phyloP scores from a whole-genome alignment of 2,329 filamentous ascomycete genomes.

The Ophioceras dolichostomum region DNA sequence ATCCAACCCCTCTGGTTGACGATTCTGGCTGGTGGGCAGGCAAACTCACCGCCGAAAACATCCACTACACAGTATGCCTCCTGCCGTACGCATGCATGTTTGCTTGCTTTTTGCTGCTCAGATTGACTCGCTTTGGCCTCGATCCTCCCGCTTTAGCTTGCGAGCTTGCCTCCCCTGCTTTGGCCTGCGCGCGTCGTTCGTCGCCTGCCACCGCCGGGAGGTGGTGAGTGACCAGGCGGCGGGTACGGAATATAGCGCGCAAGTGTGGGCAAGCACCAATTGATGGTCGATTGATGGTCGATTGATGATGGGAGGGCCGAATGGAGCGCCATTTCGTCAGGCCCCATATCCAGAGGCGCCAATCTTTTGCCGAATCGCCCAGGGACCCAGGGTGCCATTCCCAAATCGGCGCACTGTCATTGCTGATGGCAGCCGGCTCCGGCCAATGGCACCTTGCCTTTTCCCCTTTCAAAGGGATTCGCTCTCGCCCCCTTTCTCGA shows the following conservation, averaged over 20 bases:
- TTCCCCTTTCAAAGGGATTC: conserved; percentile 1
- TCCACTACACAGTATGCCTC: not conserved
- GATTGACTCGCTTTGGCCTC: not conserved
- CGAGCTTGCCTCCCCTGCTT: too few relatives aligned
- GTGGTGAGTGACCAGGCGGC: too few relatives aligned
- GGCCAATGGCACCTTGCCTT: conserved; percentile 2
- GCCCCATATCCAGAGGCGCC: too few relatives aligned
- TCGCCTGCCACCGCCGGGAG: too few relatives aligned
- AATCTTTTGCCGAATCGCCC: too few relatives aligned
- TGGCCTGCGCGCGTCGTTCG: too few relatives aligned
- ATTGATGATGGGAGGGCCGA: too few relatives aligned
- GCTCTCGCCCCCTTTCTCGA: not conserved
- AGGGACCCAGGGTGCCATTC: too few relatives aligned
- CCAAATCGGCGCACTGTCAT: not conserved
- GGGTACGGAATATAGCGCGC: too few relatives aligned
- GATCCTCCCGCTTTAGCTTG: not conserved
- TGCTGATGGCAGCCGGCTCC: not conserved
- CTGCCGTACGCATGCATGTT: not conserved
- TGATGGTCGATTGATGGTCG: not conserved
- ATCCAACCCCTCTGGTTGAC: not conserved
- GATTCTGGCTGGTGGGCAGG: too few relatives aligned
- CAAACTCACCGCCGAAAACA: not conserved
- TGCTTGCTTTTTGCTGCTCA: not conserved
- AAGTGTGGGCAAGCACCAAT: not conserved
- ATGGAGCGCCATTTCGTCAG: too few relatives aligned